Conservation (phyloP, 2,329 filamentous ascomycete species). For the Phaeosphaeria sp. region DNA sequence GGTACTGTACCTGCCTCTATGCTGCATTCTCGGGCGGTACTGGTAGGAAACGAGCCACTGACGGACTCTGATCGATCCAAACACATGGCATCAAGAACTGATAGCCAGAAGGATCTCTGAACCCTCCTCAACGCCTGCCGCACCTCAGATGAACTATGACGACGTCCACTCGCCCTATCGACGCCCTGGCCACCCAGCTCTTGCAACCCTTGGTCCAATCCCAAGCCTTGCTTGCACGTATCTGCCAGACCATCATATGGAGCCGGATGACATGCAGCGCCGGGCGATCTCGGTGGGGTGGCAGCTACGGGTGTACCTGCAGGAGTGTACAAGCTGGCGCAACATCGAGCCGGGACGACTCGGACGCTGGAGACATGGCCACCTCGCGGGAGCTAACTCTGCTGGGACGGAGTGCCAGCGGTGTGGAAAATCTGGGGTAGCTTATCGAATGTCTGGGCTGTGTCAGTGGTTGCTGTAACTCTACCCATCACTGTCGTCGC, state of each 20-base stretch:
- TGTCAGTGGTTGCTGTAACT: constrained; percentile 14
- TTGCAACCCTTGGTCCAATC: not conserved
- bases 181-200: not conserved
- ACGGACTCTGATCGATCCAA: not conserved
- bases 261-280: constrained; percentile 23
- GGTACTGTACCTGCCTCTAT: constrained; percentile 1
- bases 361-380: constrained; percentile 22
- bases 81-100: not conserved
- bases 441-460: constrained; percentile 19
- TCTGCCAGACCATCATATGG: not conserved
- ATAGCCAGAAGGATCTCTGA: not conserved
- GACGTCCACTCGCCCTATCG: not conserved
- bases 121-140: not conserved
- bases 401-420: constrained; percentile 28
- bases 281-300: constrained; percentile 22
- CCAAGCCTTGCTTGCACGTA: not conserved
- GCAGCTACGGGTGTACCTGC: constrained; percentile 41
- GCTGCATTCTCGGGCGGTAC: not conserved
- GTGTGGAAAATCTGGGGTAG: constrained; percentile 40
- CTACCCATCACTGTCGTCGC: constrained; percentile 9
- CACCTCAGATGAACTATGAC: not conserved
- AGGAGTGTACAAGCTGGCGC: constrained; percentile 31
- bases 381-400: constrained; percentile 34
- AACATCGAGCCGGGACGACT: constrained; percentile 23
- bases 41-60: not conserved